Conservation (phyloP, 768 basidiomycete species). For the Lactarius sanguifluus region DNA sequence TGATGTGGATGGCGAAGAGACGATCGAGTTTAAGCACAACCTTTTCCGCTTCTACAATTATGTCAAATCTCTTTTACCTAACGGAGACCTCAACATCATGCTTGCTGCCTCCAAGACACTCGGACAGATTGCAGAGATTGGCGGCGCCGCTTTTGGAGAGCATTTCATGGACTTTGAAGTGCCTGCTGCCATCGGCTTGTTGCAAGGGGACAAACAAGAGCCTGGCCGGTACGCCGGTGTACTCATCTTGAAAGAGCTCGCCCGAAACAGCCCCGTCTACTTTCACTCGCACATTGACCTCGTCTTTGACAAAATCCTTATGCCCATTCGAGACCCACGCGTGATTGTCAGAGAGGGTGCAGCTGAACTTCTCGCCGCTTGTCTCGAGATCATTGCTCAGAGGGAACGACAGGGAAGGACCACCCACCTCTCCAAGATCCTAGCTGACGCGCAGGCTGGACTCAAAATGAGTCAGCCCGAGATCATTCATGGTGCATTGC, state of each 20-base stretch:
- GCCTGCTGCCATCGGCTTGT: slow-evolving; percentile 74
- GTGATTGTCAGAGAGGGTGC: slow-evolving; percentile 92
- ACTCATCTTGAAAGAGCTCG: slow-evolving; percentile 90
- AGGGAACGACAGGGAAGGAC: slow-evolving; percentile 67
- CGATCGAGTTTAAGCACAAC: slow-evolving; percentile 75
- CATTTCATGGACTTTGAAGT: slow-evolving; percentile 90
- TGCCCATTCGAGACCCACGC: slow-evolving; percentile 84
- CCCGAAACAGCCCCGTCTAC: slow-evolving; percentile 80
- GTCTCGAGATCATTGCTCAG: slow-evolving; percentile 80
- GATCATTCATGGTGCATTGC: slow-evolving; percentile 86
- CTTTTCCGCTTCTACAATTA: slow-evolving; percentile 90
- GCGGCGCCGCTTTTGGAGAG: slow-evolving; percentile 81
- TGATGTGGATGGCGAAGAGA: slow-evolving; percentile 75
- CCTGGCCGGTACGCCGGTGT: slow-evolving; percentile 90
- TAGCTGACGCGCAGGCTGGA: slow-evolving; percentile 83
- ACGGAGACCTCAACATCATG: slow-evolving; percentile 92
- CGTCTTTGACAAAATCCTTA: slow-evolving; percentile 91
- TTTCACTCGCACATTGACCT: slow-evolving; percentile 86
- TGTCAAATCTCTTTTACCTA: slow-evolving; percentile 88
- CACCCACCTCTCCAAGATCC: slow-evolving; percentile 74
- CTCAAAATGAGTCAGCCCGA: slow-evolving; percentile 80
- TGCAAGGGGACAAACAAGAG: slow-evolving; percentile 74
- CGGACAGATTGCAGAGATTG: slow-evolving; percentile 81
- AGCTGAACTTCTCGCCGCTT: slow-evolving; percentile 89
- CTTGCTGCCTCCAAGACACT: slow-evolving; percentile 90